A percentile compares a stretch with the other conserved stretches of the same genome.
phyloP scores from a whole-genome alignment of 257 asterid genomes.

The Cinchona pubescens region DNA sequence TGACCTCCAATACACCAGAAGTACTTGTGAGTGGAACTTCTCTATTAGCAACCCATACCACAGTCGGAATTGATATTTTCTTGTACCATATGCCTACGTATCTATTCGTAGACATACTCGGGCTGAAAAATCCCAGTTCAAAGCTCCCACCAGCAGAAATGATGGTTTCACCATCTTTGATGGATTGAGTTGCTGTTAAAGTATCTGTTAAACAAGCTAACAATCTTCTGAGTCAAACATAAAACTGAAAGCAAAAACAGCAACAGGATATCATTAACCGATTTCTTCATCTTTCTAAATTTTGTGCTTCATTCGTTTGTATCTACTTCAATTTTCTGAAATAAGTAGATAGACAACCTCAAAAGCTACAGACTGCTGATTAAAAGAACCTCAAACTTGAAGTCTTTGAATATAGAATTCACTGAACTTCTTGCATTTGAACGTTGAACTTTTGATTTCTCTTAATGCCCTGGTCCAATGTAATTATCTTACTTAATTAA shows the following conservation, averaged over 20 bases:
- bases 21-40: constrained; percentile 20
- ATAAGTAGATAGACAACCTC: background rate
- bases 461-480: background rate
- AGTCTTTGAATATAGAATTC: background rate
- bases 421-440: background rate
- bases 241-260: background rate
- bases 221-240: background rate
- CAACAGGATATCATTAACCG: background rate
- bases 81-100: constrained; percentile 51
- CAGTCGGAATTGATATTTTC: constrained; percentile 19
- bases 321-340: background rate
- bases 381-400: background rate
- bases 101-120: constrained; percentile 24
- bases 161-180: constrained; percentile 35
- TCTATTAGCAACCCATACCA: constrained; percentile 44
- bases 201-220: constrained; percentile 5
- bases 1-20: constrained; percentile 30
- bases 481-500: background rate
- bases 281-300: background rate
- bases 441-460: background rate
- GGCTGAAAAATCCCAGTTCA: constrained; percentile 48
- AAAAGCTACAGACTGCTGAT: background rate
- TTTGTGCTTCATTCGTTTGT: background rate
- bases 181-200: background rate
- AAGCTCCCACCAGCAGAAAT: constrained; percentile 39